Conservation (phyloP, 768 basidiomycete genomes). For the Chalciporus chontae region DNA sequence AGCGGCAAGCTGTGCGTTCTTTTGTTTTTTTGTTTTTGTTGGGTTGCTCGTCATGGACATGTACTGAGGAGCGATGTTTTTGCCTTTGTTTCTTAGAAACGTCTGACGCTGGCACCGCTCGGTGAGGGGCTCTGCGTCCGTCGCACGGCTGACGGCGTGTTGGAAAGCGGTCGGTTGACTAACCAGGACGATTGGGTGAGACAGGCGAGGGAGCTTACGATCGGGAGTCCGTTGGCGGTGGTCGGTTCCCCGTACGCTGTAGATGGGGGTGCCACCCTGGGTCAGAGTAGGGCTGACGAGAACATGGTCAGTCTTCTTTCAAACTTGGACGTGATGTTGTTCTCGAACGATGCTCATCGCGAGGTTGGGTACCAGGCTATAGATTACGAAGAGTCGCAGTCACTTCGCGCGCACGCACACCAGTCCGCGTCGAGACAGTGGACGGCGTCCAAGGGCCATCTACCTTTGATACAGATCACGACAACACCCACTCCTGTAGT, state of each 20-base stretch:
- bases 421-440: slow-evolving; percentile 11
- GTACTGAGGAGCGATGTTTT: neutral
- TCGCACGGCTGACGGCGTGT: slow-evolving; percentile 26
- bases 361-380: slow-evolving; percentile 17
- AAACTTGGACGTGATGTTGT: neutral
- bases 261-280: neutral
- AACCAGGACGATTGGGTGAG: slow-evolving; percentile 73
- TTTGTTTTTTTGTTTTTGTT: neutral
- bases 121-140: slow-evolving; percentile 27
- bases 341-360: slow-evolving; percentile 8
- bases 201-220: slow-evolving; percentile 64
- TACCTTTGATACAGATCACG: slow-evolving; percentile 26
- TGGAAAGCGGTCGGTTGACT: slow-evolving; percentile 29
- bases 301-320: slow-evolving; percentile 40
- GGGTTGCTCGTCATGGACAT: neutral
- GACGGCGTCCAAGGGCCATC: slow-evolving; percentile 13
- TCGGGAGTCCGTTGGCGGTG: slow-evolving; percentile 31
- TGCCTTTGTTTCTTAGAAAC: slow-evolving; percentile 48
- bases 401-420: slow-evolving; percentile 10
- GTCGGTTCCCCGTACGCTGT: slow-evolving; percentile 8
- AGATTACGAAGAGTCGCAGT: slow-evolving; percentile 20
- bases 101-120: slow-evolving; percentile 41
- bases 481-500: slow-evolving; percentile 5
- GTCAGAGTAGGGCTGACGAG: slow-evolving; percentile 33
- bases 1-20: slow-evolving; percentile 51